A percentile compares a stretch with the other conserved stretches of the same genome.
Conservation (phyloP, 2,329 filamentous ascomycete species). For the Phyllosticta citrichinensis region DNA sequence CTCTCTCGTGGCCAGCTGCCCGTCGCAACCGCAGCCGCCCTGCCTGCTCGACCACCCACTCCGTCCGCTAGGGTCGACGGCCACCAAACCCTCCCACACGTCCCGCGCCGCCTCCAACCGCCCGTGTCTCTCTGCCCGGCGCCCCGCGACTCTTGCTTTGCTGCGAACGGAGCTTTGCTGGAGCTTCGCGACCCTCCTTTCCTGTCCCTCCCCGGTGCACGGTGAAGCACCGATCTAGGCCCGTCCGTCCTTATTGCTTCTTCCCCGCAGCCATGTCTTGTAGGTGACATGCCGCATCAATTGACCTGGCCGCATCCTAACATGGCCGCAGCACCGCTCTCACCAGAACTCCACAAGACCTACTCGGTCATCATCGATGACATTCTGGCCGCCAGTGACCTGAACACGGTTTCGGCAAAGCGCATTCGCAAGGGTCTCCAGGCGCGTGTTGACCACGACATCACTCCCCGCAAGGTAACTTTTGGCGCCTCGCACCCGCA, state of each 20-base stretch:
- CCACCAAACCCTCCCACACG: neutral
- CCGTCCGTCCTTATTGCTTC: neutral
- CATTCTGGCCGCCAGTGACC: conserved; percentile 50
- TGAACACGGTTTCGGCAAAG: conserved; percentile 56
- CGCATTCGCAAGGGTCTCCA: conserved; percentile 54
- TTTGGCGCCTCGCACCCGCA: neutral
- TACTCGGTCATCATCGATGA: conserved; percentile 53
- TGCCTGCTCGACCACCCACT: neutral
- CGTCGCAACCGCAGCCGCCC: neutral
- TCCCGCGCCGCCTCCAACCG: neutral
- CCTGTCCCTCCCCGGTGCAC: neutral
- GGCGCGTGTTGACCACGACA: conserved; percentile 50
- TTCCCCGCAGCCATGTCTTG: conserved; percentile 10
- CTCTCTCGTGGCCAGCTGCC: neutral
- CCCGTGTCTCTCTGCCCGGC: neutral
- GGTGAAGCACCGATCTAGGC: neutral
- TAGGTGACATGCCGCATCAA: conserved; percentile 8
- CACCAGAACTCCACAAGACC: conserved; percentile 37
- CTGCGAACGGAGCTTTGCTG: neutral
- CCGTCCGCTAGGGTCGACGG: no score
- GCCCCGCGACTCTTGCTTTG: neutral
- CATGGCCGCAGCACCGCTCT: conserved; percentile 27
- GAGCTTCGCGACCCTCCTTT: neutral
- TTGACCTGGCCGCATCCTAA: conserved; percentile 2
- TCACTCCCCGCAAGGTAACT: conserved; percentile 51